Conservation (phyloP, 2,329 filamentous ascomycete species). For the Lanzia echinophila region DNA sequence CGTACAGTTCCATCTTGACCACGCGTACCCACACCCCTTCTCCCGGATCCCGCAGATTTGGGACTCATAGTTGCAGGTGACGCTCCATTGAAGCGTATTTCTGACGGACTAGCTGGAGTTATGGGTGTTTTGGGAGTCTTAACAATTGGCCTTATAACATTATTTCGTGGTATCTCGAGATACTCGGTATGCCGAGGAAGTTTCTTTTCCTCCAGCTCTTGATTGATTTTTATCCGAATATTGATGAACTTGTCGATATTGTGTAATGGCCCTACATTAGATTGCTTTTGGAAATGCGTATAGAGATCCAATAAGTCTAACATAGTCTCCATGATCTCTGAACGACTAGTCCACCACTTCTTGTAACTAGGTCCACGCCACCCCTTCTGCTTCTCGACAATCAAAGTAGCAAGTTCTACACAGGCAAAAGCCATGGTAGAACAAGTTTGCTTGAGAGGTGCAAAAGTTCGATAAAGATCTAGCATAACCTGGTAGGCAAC, state of each 20-base stretch:
- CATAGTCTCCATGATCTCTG: constrained; percentile 64
- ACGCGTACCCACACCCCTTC: constrained; percentile 20
- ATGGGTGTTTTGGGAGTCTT: constrained; percentile 31
- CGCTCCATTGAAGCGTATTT: constrained; percentile 26
- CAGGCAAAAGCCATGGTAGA: constrained; percentile 79
- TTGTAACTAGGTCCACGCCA: constrained; percentile 42
- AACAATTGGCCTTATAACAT: constrained; percentile 30
- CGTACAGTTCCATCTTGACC: constrained; percentile 69
- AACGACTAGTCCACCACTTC: constrained; percentile 41
- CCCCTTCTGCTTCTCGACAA: constrained; percentile 49
- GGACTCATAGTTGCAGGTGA: constrained; percentile 29
- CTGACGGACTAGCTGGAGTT: constrained; percentile 30
- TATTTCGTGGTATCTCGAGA: constrained; percentile 36
- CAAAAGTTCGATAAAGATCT: constrained; percentile 89
- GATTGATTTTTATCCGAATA: constrained; percentile 80
- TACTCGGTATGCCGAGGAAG: constrained; percentile 58
- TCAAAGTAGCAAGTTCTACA: constrained; percentile 69
- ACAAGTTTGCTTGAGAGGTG: constrained; percentile 82
- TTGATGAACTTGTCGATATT: constrained; percentile 74
- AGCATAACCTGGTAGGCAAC: constrained; percentile 76
- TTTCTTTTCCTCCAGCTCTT: constrained; percentile 61
- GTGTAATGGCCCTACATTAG: constrained; percentile 65
- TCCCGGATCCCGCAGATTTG: constrained; percentile 25
- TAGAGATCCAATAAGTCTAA: constrained; percentile 90
- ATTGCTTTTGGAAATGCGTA: constrained; percentile 71